A percentile compares a stretch with the other conserved stretches of the same genome.
phyloP scores from a whole-genome alignment of 257 asterid genomes.

The Perilla frutescens region DNA sequence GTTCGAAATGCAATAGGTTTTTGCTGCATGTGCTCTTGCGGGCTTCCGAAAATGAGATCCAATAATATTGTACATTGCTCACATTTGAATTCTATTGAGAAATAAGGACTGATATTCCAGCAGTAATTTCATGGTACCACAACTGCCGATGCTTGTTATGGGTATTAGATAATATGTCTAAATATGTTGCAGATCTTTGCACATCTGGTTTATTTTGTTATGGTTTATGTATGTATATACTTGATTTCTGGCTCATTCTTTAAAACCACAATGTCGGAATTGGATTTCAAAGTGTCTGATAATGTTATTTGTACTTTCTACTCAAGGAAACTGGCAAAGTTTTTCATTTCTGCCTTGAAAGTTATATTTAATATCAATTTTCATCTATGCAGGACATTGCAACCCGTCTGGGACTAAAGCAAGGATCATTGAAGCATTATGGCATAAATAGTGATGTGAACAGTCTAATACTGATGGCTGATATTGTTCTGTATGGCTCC shows the following conservation, averaged over 20 bases:
- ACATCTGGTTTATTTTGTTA: constrained; percentile 21
- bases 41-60: constrained; percentile 20
- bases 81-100: constrained; percentile 16
- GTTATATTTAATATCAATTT: constrained; percentile 24
- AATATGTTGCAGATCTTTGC: constrained; percentile 6
- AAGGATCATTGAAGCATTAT: constrained; percentile 78
- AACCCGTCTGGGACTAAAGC: constrained; percentile 73
- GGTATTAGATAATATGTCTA: neutral
- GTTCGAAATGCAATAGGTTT: neutral
- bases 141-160: constrained; percentile 27
- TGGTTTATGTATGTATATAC: constrained; percentile 14
- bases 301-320: constrained; percentile 14
- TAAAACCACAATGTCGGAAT: constrained; percentile 23
- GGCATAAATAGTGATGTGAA: constrained; percentile 74
- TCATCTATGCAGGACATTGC: constrained; percentile 64
- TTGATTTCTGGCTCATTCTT: constrained; percentile 22
- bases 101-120: constrained; percentile 23
- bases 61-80: neutral
- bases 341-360: constrained; percentile 26
- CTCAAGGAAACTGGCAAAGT: constrained; percentile 21
- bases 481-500: constrained; percentile 83
- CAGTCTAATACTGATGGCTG: constrained; percentile 85
- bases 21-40: constrained; percentile 12
- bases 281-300: constrained; percentile 17
- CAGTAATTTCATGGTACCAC: constrained; percentile 7